Conservation (phyloP, 169 alveolate genomes). For the Eimeria maxima region DNA sequence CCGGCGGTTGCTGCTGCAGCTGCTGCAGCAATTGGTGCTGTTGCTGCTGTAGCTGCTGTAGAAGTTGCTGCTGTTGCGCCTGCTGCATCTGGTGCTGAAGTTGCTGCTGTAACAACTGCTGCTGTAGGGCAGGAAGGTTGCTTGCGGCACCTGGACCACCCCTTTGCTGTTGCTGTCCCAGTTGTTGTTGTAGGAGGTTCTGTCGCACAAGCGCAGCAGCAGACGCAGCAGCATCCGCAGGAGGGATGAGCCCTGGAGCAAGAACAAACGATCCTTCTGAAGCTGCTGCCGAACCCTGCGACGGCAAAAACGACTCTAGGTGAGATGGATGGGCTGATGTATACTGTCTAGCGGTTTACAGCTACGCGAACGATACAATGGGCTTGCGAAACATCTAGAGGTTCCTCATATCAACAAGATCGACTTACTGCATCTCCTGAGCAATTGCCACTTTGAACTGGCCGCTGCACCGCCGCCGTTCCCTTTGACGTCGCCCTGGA, state of each 20-base stretch:
- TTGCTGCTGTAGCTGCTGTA: slow-evolving; percentile 72
- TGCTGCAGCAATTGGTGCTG: slow-evolving; percentile 70
- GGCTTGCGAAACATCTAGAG: neutral
- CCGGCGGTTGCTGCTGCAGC: slow-evolving; percentile 58
- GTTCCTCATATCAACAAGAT: neutral
- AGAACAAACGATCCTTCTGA: slow-evolving; percentile 22
- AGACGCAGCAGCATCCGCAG: slow-evolving; percentile 65
- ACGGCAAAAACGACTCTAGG: slow-evolving; percentile 48
- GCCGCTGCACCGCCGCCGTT: slow-evolving; percentile 54
- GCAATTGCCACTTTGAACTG: slow-evolving; percentile 34
- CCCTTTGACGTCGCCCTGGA: slow-evolving; percentile 51
- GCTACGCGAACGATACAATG: neutral
- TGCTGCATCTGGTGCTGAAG: slow-evolving; percentile 79
- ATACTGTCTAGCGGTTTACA: neutral
- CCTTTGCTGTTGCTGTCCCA: slow-evolving; percentile 48
- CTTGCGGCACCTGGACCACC: slow-evolving; percentile 47
- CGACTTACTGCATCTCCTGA: slow-evolving; percentile 46
- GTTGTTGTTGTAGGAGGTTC: slow-evolving; percentile 60
- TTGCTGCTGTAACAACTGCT: slow-evolving; percentile 80
- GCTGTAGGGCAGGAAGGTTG: slow-evolving; percentile 47
- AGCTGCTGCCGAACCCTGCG: slow-evolving; percentile 74
- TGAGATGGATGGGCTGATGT: slow-evolving; percentile 20
- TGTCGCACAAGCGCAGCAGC: slow-evolving; percentile 68
- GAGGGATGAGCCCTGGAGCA: slow-evolving; percentile 61
- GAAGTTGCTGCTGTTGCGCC: slow-evolving; percentile 62